Conservation (phyloP, 148 eudicot genomes). For the Spergularia bocconei region DNA sequence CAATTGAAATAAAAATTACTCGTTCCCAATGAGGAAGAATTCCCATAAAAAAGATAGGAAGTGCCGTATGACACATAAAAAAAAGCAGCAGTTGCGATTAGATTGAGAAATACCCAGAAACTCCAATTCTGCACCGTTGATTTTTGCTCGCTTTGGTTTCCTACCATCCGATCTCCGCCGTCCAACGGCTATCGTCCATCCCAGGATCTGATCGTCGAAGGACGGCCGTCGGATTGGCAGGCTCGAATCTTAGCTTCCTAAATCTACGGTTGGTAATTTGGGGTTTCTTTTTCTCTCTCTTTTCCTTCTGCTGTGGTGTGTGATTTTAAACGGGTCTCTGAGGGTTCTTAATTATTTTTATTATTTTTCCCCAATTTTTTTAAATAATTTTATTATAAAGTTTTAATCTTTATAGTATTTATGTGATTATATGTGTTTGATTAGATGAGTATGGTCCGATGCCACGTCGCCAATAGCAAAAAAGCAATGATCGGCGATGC, state of each 20-base stretch:
- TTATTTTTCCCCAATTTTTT: background rate
- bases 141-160: background rate
- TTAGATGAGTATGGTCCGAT: slow-evolving; percentile 37
- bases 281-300: slow-evolving; percentile 11
- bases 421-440: background rate
- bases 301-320: slow-evolving; percentile 42
- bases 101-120: slow-evolving; percentile 12
- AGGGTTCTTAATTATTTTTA: slow-evolving; percentile 29
- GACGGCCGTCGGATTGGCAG: slow-evolving; percentile 33
- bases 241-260: slow-evolving; percentile 11
- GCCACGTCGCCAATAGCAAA: slow-evolving; percentile 76
- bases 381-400: background rate
- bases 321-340: slow-evolving; percentile 79
- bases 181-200: background rate
- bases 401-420: background rate
- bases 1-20: background rate
- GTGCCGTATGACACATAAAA: slow-evolving; percentile 83
- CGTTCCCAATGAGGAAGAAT: slow-evolving; percentile 54
- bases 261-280: background rate
- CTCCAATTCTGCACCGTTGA: slow-evolving; percentile 14
- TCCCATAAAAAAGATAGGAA: slow-evolving; percentile 75
- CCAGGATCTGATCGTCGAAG: slow-evolving; percentile 1
- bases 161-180: slow-evolving; percentile 15
- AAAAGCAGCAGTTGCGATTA: slow-evolving; percentile 26
- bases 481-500: slow-evolving; percentile 49